Conservation (phyloP, 345 rosid species). For the Conringia planisiliqua region DNA sequence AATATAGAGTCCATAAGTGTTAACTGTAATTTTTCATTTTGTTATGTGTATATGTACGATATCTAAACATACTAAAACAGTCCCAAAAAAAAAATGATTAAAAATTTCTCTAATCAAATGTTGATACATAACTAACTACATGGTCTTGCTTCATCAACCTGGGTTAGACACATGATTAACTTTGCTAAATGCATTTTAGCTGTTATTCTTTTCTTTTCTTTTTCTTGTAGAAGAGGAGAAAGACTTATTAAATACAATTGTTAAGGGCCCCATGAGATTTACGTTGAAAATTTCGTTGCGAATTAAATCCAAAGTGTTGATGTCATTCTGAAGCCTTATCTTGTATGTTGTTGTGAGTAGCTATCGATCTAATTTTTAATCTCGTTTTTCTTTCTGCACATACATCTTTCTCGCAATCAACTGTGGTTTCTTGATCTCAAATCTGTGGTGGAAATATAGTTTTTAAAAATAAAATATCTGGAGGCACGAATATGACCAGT, state of each 20-base stretch:
- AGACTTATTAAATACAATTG: not conserved
- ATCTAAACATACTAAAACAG: conserved; percentile 1
- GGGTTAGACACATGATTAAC: no score
- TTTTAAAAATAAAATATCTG: not conserved
- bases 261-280: no score
- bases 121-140: not conserved
- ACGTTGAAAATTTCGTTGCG: not conserved
- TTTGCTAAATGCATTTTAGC: no score
- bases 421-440: not conserved
- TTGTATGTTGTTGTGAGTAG: not conserved
- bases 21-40: not conserved
- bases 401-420: not conserved
- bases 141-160: no score
- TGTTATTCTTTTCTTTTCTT: no score
- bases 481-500: no score
- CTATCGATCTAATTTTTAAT: not conserved
- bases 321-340: conserved; percentile 8
- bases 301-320: not conserved
- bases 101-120: not conserved
- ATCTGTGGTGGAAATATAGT: not conserved
- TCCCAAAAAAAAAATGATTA: not conserved
- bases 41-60: conserved; percentile 3
- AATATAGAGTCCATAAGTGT: conserved; percentile 1
- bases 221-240: not conserved
- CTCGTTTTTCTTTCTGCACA: not conserved